These are phyloP conservation scores for Pseudogymnoascus sp. DNA, from an alignment of 2,329 filamentous ascomycete species.

Conservation along the genomic window DNA sequence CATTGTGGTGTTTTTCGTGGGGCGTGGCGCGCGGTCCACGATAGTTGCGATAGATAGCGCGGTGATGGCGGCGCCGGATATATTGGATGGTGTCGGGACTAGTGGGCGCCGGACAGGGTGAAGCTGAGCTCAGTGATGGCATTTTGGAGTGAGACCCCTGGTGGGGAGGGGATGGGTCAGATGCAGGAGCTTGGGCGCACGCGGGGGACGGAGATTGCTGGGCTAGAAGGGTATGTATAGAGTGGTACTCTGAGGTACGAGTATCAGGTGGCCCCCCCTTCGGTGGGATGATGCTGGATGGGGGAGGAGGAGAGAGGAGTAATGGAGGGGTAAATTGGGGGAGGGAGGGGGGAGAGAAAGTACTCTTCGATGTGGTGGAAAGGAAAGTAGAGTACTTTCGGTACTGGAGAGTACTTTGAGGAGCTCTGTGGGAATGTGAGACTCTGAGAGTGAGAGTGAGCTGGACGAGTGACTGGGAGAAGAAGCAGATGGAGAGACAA, in stretches of 20 bases:
- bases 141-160: constrained; percentile 4
- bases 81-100: not conserved
- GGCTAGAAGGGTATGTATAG: not conserved
- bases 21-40: not conserved
- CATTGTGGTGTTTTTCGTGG: not conserved
- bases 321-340: not conserved
- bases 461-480: not conserved
- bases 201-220: constrained; percentile 5
- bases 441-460: not conserved
- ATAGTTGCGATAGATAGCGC: constrained; percentile 6
- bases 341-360: not conserved
- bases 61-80: not conserved
- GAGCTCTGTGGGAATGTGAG: not conserved
- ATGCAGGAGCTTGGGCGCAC: constrained; percentile 2
- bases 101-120: not conserved
- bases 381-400: not conserved
- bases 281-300: not conserved
- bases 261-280: not conserved
- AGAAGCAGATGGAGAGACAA: not conserved
- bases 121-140: constrained; percentile 4
- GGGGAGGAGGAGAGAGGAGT: not conserved
- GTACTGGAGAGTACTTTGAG: not conserved
- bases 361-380: not conserved
- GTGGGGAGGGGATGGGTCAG: not conserved
- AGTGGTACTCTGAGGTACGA: not conserved